Percentiles rank a stretch among this genome's conserved stretches.
Evolutionary conservation across 2,329 filamentous ascomycete genomes (phyloP).

Genomic region (Talaromyces sp.): DNA sequence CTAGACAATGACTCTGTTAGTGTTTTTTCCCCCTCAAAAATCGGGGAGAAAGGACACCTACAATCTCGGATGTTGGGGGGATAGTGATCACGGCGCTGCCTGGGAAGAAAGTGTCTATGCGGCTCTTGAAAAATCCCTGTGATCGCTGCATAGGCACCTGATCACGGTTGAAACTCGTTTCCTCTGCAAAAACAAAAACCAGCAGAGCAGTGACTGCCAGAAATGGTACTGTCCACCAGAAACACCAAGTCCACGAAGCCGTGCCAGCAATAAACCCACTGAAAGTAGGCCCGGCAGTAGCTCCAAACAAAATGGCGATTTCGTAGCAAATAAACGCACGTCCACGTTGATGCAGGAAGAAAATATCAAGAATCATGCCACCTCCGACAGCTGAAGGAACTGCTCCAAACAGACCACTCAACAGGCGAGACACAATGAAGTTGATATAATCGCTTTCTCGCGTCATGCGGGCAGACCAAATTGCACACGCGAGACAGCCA

Average conservation of each 20-base stretch:
- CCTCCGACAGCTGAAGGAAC: conserved; percentile 11
- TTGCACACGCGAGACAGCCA: conserved; percentile 12
- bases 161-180: conserved; percentile 11
- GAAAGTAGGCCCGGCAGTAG: conserved; percentile 10
- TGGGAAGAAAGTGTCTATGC: conserved; percentile 13
- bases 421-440: conserved; percentile 15
- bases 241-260: conserved; percentile 10
- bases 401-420: conserved; percentile 13
- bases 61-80: conserved; percentile 2
- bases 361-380: conserved; percentile 16
- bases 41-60: neutral
- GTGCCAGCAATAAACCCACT: conserved; percentile 14
- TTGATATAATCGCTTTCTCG: conserved; percentile 14
- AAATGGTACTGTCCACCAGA: conserved; percentile 15
- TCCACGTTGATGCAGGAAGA: conserved; percentile 19
- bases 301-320: conserved; percentile 9
- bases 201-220: conserved; percentile 8
- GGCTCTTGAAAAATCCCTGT: conserved; percentile 4
- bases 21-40: neutral
- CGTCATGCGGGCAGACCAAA: conserved; percentile 22
- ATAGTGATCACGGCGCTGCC: neutral
- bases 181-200: conserved; percentile 14
- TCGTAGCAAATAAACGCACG: conserved; percentile 16
- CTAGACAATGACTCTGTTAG: neutral
- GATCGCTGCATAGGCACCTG: neutral